Evolutionary conservation across 345 rosid species (phyloP), one percentile per base, ranked within the genome.

Genomic region (Raphanus sativus): DNA sequence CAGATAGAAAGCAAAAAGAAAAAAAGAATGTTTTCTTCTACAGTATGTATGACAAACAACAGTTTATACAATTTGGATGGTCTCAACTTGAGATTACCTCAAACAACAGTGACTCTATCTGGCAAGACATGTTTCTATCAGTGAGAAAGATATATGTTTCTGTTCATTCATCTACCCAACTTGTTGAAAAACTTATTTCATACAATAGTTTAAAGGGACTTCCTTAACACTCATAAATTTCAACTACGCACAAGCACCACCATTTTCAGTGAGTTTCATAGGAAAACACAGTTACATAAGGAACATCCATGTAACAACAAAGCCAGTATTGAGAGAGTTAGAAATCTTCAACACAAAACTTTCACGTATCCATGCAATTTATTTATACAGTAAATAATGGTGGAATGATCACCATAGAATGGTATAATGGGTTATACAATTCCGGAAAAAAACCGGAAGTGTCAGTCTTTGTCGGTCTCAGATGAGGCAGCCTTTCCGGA

Each of bases 401-500:
- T 71, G 15, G 21, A n/a, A 34, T 34, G 10, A 71, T 40, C 25
- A n/a, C 55, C 21, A n/a, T 50, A 50, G 55, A 50, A n/a, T 50
- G 21, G 6, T 50, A 50, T n/a, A n/a, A n/a, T 50, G 55, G 21
- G 55, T 50, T 12, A 4, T 8, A 50, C 54, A n/a, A 50, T 21
- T 50, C 55, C 1, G 1, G 16, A 24, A 21, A 21, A 21, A 21
- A 33, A 4, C 30, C 11, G 2, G 30, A 0, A 64, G 34, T 15
- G 10, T 79, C 38, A 79, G 10, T 62, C 74, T 61, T 79, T 55
- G 8, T 30, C 61, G 1, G 75, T 70, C 71, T 73, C 29, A 0
- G 94, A 89, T 21, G 92, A 86, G 67, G 80, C 77, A 60, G 89
- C 67, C 40, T 82, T 81, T 67, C 85, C 83, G 2, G 90, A 76